A percentile compares a stretch with the other conserved stretches of the same genome.
Conservation (phyloP, 306 rosid species). For the Quercus bicolor region DNA sequence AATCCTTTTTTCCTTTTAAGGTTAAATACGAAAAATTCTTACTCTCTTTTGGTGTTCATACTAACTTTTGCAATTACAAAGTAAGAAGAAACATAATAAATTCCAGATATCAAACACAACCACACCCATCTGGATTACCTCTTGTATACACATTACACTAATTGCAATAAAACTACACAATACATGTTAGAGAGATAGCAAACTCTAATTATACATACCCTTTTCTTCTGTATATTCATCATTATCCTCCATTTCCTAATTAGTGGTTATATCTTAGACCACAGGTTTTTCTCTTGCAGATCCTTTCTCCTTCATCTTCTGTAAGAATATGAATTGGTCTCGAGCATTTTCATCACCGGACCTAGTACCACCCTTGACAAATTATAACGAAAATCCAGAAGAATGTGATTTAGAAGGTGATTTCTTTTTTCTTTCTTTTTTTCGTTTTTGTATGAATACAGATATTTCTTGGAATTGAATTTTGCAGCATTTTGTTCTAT, state of each 20-base stretch:
- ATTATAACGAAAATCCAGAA: conserved; percentile 21
- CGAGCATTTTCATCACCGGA: conserved; percentile 61
- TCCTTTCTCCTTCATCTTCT: conserved; percentile 11
- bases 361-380: conserved; percentile 34
- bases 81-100: too few species aligned
- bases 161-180: neutral
- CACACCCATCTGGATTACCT: neutral
- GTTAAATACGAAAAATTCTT: neutral
- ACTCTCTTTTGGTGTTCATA: neutral
- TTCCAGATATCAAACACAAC: neutral
- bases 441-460: neutral
- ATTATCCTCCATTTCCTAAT: conserved; percentile 1
- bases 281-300: conserved; percentile 8
- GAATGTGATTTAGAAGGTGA: conserved; percentile 66
- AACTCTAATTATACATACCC: neutral
- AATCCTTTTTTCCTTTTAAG: neutral
- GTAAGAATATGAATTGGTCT: conserved; percentile 30
- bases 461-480: neutral
- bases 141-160: neutral
- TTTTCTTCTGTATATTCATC: conserved; percentile 17
- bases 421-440: neutral
- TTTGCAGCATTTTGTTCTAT: neutral
- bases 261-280: conserved; percentile 3
- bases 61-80: neutral
- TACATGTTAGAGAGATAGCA: conserved; percentile 3